These are phyloP conservation scores for Ustilago trichophora DNA, from an alignment of 1,284 basidiomycete genomes.

Conservation along the genomic window DNA sequence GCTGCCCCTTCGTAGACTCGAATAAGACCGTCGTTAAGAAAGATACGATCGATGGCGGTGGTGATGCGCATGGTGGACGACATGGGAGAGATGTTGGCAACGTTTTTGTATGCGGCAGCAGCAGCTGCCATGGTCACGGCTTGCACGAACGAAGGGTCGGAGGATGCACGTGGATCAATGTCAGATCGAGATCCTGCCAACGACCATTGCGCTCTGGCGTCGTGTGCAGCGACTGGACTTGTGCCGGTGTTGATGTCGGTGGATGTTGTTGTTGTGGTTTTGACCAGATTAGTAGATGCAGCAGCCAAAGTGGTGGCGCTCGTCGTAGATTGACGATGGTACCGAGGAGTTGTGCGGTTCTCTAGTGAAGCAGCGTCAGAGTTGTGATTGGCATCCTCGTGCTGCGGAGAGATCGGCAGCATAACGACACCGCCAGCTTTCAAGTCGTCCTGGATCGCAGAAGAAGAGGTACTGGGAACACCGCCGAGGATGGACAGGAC, in stretches of 20 bases:
- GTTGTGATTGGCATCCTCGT: too few relatives aligned
- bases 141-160: neutral
- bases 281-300: too few relatives aligned
- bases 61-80: conserved; percentile 14
- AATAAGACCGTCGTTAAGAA: conserved; percentile 27
- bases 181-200: neutral
- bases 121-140: neutral
- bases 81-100: conserved; percentile 1
- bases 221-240: too few relatives aligned
- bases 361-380: too few relatives aligned
- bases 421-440: too few relatives aligned
- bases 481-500: conserved; percentile 28
- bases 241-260: too few relatives aligned
- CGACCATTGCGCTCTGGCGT: too few relatives aligned
- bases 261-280: too few relatives aligned
- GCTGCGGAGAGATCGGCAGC: neutral
- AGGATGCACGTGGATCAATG: neutral
- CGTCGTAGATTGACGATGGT: neutral
- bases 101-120: neutral
- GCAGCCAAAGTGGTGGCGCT: too few relatives aligned
- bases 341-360: too few relatives aligned
- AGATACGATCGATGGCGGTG: conserved; percentile 19
- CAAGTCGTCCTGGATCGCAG: too few relatives aligned
- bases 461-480: neutral
- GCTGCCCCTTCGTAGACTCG: conserved; percentile 30